Base-by-base conservation (phyloP, 306 rosid genomes). In the Lathyrus aphaca region DNA sequence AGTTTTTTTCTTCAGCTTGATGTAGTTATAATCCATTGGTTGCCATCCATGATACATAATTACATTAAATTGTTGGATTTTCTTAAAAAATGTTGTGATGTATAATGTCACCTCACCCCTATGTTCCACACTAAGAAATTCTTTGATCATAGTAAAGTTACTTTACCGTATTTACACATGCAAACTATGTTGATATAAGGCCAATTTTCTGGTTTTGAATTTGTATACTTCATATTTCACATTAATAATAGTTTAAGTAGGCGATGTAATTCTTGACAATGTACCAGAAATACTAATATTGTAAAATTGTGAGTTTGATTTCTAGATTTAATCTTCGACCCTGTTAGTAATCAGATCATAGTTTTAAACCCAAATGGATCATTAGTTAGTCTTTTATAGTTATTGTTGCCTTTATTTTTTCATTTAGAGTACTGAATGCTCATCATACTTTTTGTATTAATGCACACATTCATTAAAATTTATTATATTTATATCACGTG, bases 351-450 rank as follows among this genome's bases (percentile, higher is more conserved):
- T 59, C n/a, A 10, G 12, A 19, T 23, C 21, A 23, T 42, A 44
- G 54, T 66, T 49, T 44, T 67, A 58, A 58, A 48, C 53, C 53
- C 30, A 18, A 49, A 23, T 67, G 43, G 56, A 68, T 68, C 38
- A 38, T 38, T 27, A 37, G 3, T 51, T 18, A 5, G 35, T 66
- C 29, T 46, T n/a, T 29, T 68, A 29, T 61, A 10, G 4, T 32
- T 67, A 6, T 27, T 65, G 21, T 44, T 43, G 15, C 53, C 74
- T 23, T 50, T 69, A 56, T 32, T 8, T 13, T 55, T 48, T 29
- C 32, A 51, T n/a, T 55, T 21, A 51, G 30, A 61, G 21, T 53
- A 66, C 60, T 51, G 27, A 48, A 57, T 72, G 32, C 13, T 16
- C 7, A 11, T 23, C 51, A 35, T 21, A 23, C 49, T 16, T 48